Percentiles rank a stretch among this genome's conserved stretches.
phyloP scores from a whole-genome alignment of 2,329 filamentous ascomycete genomes.

The Stachybotrys elegans region DNA sequence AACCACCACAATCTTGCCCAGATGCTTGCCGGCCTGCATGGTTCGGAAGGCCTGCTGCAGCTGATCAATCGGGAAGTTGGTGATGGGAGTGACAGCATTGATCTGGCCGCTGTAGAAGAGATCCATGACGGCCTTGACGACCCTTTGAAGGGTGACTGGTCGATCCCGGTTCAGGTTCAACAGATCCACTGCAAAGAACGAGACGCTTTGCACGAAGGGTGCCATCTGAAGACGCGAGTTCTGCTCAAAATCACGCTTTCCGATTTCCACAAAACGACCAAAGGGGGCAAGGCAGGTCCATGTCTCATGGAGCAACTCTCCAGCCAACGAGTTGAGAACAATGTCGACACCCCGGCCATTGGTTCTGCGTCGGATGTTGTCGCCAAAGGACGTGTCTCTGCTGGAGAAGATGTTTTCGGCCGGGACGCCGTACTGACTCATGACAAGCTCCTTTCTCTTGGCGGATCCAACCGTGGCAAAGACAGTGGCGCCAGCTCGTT shows the following conservation, averaged over 20 bases:
- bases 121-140: not conserved
- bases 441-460: slow-evolving; percentile 26
- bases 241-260: slow-evolving; percentile 27
- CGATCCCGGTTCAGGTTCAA: slow-evolving; percentile 1
- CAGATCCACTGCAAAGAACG: slow-evolving; percentile 37
- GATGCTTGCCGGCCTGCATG: not conserved
- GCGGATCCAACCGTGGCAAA: slow-evolving; percentile 26
- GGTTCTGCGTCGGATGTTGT: slow-evolving; percentile 20
- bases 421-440: slow-evolving; percentile 22
- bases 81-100: not conserved
- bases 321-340: slow-evolving; percentile 28
- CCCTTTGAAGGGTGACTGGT: not conserved
- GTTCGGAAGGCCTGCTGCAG: not conserved
- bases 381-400: slow-evolving; percentile 22
- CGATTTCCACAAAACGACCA: slow-evolving; percentile 35
- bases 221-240: slow-evolving; percentile 28
- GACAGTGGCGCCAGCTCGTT: slow-evolving; percentile 15
- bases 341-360: slow-evolving; percentile 27
- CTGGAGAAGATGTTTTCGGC: slow-evolving; percentile 27
- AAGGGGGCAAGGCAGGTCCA: slow-evolving; percentile 27
- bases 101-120: not conserved
- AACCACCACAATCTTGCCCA: not conserved
- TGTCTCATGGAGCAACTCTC: slow-evolving; percentile 26
- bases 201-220: slow-evolving; percentile 29
- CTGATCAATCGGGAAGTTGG: not conserved